These are phyloP conservation scores for Penicillium sclerotigenum DNA, from an alignment of 2,329 filamentous ascomycete genomes.

Conservation along the genomic window DNA sequence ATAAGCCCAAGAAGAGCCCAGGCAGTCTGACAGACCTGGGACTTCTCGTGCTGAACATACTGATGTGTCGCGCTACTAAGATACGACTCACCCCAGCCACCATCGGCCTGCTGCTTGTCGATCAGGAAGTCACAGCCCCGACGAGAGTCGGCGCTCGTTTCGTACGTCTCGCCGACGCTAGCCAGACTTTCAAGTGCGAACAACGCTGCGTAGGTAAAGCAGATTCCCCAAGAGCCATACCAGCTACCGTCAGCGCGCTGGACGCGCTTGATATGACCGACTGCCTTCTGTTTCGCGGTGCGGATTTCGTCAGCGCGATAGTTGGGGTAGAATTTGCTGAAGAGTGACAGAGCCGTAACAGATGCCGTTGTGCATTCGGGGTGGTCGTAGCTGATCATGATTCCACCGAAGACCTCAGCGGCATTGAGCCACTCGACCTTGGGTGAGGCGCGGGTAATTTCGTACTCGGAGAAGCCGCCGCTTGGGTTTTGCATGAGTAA, in stretches of 20 bases:
- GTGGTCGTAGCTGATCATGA: conserved; percentile 99
- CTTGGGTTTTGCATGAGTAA: conserved; percentile 85
- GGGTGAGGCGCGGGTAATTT: conserved; percentile 73
- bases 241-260: conserved; percentile 84
- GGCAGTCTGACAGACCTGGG: conserved; percentile 89
- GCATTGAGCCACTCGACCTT: conserved; percentile 85
- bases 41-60: conserved; percentile 74
- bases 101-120: conserved; percentile 78
- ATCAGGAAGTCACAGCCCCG: conserved; percentile 83
- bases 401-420: conserved; percentile 91
- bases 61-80: conserved; percentile 72
- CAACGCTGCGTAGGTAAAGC: conserved; percentile 96
- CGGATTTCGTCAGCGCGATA: conserved; percentile 76
- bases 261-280: conserved; percentile 75
- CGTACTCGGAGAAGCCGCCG: conserved; percentile 88
- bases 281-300: conserved; percentile 67
- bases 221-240: conserved; percentile 98
- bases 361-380: conserved; percentile 96
- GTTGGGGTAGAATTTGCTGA: conserved; percentile 74
- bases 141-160: conserved; percentile 66
- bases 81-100: conserved; percentile 97
- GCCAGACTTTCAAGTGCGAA: conserved; percentile 87
- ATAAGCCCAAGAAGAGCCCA: conserved; percentile 83
- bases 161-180: conserved; percentile 76
- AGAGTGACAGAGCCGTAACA: conserved; percentile 80